These are phyloP conservation scores for Davidsoniella australis DNA, from an alignment of 2,329 filamentous ascomycete species.

Conservation along the genomic window DNA sequence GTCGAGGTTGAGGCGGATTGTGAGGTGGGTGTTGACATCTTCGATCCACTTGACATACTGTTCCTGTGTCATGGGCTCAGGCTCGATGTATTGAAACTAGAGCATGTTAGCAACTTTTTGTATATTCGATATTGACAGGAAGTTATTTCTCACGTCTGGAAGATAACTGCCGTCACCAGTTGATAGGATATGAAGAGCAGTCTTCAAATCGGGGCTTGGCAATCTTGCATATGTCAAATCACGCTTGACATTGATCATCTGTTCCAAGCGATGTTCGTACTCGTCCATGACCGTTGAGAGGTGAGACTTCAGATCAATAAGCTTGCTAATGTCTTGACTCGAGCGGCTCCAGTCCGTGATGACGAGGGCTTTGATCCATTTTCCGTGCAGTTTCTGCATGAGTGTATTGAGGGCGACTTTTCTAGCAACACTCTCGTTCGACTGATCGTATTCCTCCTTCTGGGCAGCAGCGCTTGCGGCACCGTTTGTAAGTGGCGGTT, in stretches of 20 bases:
- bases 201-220: constrained; percentile 80
- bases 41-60: constrained; percentile 59
- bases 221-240: constrained; percentile 57
- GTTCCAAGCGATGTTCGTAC: constrained; percentile 43
- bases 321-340: constrained; percentile 59
- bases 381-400: constrained; percentile 60
- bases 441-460: constrained; percentile 29
- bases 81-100: constrained; percentile 60
- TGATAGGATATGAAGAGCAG: constrained; percentile 69
- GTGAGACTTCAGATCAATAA: constrained; percentile 75
- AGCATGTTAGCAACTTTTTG: constrained; percentile 18
- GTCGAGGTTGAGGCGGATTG: constrained; percentile 67
- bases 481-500: constrained; percentile 26
- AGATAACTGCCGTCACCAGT: constrained; percentile 63
- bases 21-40: constrained; percentile 69
- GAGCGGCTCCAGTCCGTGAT: constrained; percentile 80
- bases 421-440: constrained; percentile 52
- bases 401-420: constrained; percentile 62
- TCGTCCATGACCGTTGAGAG: constrained; percentile 44
- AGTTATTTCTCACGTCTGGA: constrained; percentile 45
- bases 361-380: constrained; percentile 86
- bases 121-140: neutral
- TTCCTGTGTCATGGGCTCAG: constrained; percentile 50
- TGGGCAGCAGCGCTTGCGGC: constrained; percentile 19
- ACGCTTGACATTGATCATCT: constrained; percentile 55